These are phyloP conservation scores for Elsinoe perseae DNA, from an alignment of 2,329 filamentous ascomycete genomes.

Conservation along the genomic window DNA sequence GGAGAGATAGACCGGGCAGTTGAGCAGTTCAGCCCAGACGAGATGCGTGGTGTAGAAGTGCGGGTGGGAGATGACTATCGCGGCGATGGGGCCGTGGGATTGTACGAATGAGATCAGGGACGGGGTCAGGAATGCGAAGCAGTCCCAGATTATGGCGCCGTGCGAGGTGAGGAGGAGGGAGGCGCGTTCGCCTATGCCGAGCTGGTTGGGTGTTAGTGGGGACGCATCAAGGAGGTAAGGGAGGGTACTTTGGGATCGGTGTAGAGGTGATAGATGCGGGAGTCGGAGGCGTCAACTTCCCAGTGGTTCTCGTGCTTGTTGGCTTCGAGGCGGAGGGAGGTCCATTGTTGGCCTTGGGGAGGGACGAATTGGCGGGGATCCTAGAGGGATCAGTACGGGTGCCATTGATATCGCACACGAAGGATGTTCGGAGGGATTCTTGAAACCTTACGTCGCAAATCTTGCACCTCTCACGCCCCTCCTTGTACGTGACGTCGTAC, in stretches of 20 bases:
- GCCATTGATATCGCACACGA: background rate
- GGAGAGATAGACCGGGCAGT: conserved; percentile 62
- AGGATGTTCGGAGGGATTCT: background rate
- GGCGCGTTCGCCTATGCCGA: conserved; percentile 69
- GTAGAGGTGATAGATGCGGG: conserved; percentile 38
- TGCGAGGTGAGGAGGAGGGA: conserved; percentile 57
- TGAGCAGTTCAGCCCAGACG: conserved; percentile 62
- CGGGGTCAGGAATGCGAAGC: conserved; percentile 60
- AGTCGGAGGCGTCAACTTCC: conserved; percentile 40
- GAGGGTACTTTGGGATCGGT: conserved; percentile 35
- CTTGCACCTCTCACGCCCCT: conserved; percentile 49
- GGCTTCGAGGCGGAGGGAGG: conserved; percentile 42
- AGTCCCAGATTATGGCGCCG: conserved; percentile 76
- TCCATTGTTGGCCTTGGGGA: conserved; percentile 57
- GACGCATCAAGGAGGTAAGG: background rate
- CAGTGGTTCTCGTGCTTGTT: conserved; percentile 48
- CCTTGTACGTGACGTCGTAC: conserved; percentile 47
- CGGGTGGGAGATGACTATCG: conserved; percentile 60
- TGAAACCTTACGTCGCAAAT: conserved; percentile 60
- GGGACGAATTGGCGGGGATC: conserved; percentile 63
- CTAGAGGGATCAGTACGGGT: conserved; percentile 29
- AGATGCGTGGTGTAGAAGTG: conserved; percentile 75
- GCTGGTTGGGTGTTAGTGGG: conserved; percentile 35
- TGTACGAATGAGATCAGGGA: conserved; percentile 54
- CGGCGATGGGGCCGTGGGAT: conserved; percentile 56